Base-by-base conservation (phyloP, 2,329 filamentous ascomycete genomes). In the Curvularia lunata region DNA sequence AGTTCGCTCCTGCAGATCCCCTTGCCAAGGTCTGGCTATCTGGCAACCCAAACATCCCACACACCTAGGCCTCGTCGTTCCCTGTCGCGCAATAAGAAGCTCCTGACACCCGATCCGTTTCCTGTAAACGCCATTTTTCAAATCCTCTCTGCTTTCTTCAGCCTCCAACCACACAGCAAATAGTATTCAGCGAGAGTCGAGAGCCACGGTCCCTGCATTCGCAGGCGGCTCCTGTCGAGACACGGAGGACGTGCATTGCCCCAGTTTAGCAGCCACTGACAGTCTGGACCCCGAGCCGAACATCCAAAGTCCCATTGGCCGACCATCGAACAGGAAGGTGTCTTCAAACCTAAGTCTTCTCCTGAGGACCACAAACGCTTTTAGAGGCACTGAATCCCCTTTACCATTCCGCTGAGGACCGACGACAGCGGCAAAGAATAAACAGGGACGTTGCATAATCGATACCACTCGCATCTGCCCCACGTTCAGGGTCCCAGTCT, bases 281-380 rank as follows among this genome's bases (percentile, higher is more conserved):
- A 64, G 55, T 62, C 61, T 64, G 61, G 63, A 63, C 59, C 49
- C 50, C 28, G 13, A 38, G 46, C 47, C 21, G 38, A 25, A 27
- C 49, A 18, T 19, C 34, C 42, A 61, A 57, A 58, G 61, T 63
- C 52, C 48, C 40, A 48, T 34, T 23, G 45, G 42, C 34, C 53
- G 45, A 56, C 51, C 50, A 51, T 64, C 46, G 56, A 64, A 59
- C 57, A 42, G 60, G 62, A 65, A 65, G 62, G 62, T 56, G 52
- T 54, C n/a, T 59, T 27, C 4, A 45, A 50, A 55, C 23, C 16
- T 21, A 46, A 21, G 7, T 42, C 12, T 42, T 42, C 5, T n/a
- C 19, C 13, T 42, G 16, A 2, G 21, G 4, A 42, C 5, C 40
- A 38, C 28, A 55, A 23, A 45, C n/a, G 9, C 21, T 30, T 21